A percentile compares a stretch with the other conserved stretches of the same genome.
phyloP scores from a whole-genome alignment of 2,329 filamentous ascomycete genomes.

The Ascochyta fabae region DNA sequence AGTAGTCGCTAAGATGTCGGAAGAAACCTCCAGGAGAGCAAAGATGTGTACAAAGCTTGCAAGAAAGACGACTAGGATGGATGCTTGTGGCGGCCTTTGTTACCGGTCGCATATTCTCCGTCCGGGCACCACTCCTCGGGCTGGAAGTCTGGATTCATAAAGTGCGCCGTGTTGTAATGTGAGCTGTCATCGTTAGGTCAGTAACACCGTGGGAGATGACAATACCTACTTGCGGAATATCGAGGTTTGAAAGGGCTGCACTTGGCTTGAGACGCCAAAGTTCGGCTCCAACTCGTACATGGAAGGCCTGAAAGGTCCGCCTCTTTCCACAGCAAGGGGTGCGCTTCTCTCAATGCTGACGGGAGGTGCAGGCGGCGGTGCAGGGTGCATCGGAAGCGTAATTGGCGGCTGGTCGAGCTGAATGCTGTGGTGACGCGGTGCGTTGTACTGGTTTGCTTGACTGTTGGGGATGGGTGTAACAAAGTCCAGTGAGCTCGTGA shows the following conservation, averaged over 20 bases:
- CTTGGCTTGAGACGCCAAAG: constrained; percentile 46
- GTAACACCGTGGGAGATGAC: not conserved
- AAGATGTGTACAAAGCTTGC: constrained; percentile 24
- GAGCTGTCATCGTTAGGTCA: constrained; percentile 48
- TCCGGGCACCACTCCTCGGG: constrained; percentile 60
- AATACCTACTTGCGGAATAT: constrained; percentile 57
- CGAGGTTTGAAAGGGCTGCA: constrained; percentile 56
- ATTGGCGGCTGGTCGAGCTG: constrained; percentile 44
- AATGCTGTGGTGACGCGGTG: constrained; percentile 36
- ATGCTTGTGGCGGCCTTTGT: constrained; percentile 47
- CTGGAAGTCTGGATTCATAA: constrained; percentile 59
- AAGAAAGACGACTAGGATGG: constrained; percentile 36
- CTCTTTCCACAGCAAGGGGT: constrained; percentile 40
- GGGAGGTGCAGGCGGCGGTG: constrained; percentile 32
- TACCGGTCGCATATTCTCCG: constrained; percentile 52
- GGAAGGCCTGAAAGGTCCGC: constrained; percentile 55
- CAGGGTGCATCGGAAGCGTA: constrained; percentile 41
- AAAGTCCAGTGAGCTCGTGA: constrained; percentile 43
- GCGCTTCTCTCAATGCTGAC: constrained; percentile 40
- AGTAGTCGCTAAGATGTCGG: constrained; percentile 46
- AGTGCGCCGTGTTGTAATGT: constrained; percentile 60
- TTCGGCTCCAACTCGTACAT: constrained; percentile 54
- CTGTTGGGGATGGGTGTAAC: constrained; percentile 37
- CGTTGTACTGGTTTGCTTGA: constrained; percentile 36
- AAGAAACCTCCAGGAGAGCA: constrained; percentile 36